Base-by-base conservation (phyloP, 1,284 basidiomycete species). In the Heterobasidion occidentale region DNA sequence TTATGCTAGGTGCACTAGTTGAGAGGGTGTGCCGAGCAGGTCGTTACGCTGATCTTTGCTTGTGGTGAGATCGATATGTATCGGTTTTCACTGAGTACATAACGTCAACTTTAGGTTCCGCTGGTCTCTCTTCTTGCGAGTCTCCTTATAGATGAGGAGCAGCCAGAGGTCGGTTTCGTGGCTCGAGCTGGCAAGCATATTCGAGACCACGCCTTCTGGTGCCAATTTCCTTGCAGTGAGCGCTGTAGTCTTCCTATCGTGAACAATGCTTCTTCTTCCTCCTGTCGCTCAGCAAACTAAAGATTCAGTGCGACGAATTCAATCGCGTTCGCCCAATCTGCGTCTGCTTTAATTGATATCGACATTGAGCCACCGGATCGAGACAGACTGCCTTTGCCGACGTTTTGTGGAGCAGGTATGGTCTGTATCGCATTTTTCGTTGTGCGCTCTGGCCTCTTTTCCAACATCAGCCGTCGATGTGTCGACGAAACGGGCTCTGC, bases 71-170 rank as follows among this genome's bases (percentile, higher is more conserved):
- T 2, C 17, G 9, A 14, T 14, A 11, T 12, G 11, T 42, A 5
- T n/a, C 33, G n/a, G 45, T 6, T 47, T 47, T 9, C 20, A 9
- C 14, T n/a, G n/a, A 46, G 1, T 7, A 27, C 7, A 11, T 51
- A 9, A 17, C 1, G 9, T 52, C 38, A 42, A 11, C 38, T 42
- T n/a, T 4, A n/a, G 11, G 2, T 42, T 42, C 9, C 38, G n/a
- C n/a, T n/a, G 46, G 15, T 47, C 20, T 47, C 46, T 17, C 46
- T 47, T 47, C 56, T 62, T 6, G 48, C 66, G 14, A 69, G 58
- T 78, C 77, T 60, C 77, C 76, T 17, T 68, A 73, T 54, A 70
- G 77, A 34, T 76, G 77, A 7, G 77, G 77, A 6, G 76, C 74
- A 9, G 19, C 19, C 19, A 19, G 74, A 77, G 55, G 77, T 77